Evolutionary conservation across 1,284 basidiomycete species (phyloP), one percentile per base, ranked within the genome.

Genomic region (Fereydounia khargensis): DNA sequence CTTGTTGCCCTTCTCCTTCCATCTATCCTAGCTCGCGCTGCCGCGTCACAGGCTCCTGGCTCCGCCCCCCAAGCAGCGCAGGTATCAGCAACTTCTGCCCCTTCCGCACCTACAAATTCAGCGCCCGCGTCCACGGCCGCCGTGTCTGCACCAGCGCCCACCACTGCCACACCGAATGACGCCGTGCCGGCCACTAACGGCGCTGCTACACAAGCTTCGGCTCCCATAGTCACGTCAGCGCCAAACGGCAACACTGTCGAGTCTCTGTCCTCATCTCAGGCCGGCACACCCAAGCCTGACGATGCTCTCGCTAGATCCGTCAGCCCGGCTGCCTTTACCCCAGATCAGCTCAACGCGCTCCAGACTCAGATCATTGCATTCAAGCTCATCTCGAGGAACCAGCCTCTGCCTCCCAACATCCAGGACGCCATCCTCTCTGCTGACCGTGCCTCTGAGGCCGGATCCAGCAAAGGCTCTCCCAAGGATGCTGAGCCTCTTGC

Each of bases 311-410:
- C 50, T n/a, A 48, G 52, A 11, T 53, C 59, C 16, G 40, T 51
- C 50, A 57, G 59, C 32, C 56, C 62, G 3, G 55, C 62, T 41
- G 62, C 63, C 18, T 73, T 97, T 77, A 87, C 87, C 0, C 51
- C 58, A 1, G 87, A 88, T 42, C 92, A 96, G 73, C 86, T 95
- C 42, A 83, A 82, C 33, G 85, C 88, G 20, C 83, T 97, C 30
- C 84, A 88, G 42, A 84, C 87, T 0, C 94, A 98, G 74, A 89
- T 97, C 35, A 83, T 86, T 47, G 89, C 92, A 0, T 95, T 87
- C 80, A 90, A 90, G 73, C 83, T 87, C 51, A 82, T 97, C 53
- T 81, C 82, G 17, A 84, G 86, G 20, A 89, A 89, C 39, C 77
- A 86, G 27, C 86, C 91, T 4, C 80, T 97, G 30, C 89, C 94